These are phyloP conservation scores for Closterium sp. DNA, from an alignment of 139 green algal species.

Conservation along the genomic window DNA sequence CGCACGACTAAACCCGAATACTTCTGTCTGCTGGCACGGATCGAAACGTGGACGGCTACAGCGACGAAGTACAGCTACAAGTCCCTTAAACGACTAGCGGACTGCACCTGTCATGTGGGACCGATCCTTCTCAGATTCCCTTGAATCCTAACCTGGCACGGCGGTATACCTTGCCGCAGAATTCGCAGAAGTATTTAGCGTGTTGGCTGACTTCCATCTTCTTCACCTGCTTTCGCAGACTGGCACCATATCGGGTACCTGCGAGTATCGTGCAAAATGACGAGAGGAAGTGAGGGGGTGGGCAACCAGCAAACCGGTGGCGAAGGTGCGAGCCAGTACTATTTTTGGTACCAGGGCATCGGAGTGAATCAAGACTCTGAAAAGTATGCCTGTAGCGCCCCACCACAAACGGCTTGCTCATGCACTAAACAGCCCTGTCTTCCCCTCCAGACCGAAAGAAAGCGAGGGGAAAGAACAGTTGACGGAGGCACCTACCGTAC, in stretches of 20 bases:
- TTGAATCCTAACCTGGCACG: background rate
- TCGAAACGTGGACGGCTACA: background rate
- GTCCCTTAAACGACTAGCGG: background rate
- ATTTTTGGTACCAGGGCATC: too few species aligned
- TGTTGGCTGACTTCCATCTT: slow-evolving; percentile 99
- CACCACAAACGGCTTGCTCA: slow-evolving; percentile 8
- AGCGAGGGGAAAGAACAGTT: background rate
- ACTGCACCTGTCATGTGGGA: background rate
- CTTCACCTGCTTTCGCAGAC: slow-evolving; percentile 97
- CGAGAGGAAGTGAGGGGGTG: too few species aligned
- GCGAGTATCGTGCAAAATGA: background rate
- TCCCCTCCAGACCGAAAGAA: background rate
- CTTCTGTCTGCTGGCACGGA: too few species aligned
- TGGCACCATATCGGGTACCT: slow-evolving; percentile 94
- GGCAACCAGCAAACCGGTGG: too few species aligned
- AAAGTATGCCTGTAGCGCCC: too few species aligned
- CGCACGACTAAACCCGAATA: too few species aligned
- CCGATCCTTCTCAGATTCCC: too few species aligned
- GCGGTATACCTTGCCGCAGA: slow-evolving; percentile 90
- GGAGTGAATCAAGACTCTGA: too few species aligned
- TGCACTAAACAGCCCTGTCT: background rate
- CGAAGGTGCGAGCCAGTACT: too few species aligned
- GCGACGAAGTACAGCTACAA: background rate
- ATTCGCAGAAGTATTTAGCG: slow-evolving; percentile 98
- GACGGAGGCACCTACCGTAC: slow-evolving; percentile 69